Percentiles rank a stretch among this genome's conserved stretches.
phyloP scores from a whole-genome alignment of 2,329 filamentous ascomycete genomes.

The Anthostomella pinea region DNA sequence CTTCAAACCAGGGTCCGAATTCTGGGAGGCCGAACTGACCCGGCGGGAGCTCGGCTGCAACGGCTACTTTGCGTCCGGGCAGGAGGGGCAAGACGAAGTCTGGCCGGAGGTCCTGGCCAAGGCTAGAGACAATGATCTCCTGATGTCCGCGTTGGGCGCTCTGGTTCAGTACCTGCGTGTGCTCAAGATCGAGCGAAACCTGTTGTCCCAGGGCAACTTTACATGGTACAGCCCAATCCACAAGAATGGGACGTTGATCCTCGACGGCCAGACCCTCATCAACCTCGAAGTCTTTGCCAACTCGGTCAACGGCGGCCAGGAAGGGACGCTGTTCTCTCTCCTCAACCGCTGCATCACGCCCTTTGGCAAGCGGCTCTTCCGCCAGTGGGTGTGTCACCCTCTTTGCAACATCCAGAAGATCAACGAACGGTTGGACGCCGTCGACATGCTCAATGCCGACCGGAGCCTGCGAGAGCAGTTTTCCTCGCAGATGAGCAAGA shows the following conservation, averaged over 20 bases:
- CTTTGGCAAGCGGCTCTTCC: conserved; percentile 93
- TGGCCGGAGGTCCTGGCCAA: conserved; percentile 78
- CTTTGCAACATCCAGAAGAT: conserved; percentile 83
- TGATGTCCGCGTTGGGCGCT: conserved; percentile 90
- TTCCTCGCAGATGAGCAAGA: conserved; percentile 79
- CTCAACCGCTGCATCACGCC: conserved; percentile 94
- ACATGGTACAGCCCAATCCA: conserved; percentile 87
- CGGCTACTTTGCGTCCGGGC: conserved; percentile 70
- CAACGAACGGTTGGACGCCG: conserved; percentile 86
- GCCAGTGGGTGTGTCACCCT: conserved; percentile 96
- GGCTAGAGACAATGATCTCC: conserved; percentile 71
- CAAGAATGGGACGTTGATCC: conserved; percentile 83
- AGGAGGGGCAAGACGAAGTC: conserved; percentile 46
- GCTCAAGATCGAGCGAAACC: conserved; percentile 82
- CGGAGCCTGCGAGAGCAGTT: conserved; percentile 80
- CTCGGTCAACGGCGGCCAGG: conserved; percentile 76
- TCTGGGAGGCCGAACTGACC: conserved; percentile 83
- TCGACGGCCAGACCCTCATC: conserved; percentile 94
- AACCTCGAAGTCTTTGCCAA: conserved; percentile 98
- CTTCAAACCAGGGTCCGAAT: conserved; percentile 81
- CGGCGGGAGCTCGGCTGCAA: conserved; percentile 76
- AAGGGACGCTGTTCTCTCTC: conserved; percentile 86
- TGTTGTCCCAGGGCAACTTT: conserved; percentile 89
- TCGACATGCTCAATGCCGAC: conserved; percentile 88
- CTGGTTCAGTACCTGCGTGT: conserved; percentile 81